Evolutionary conservation across 1,284 basidiomycete genomes (phyloP), one percentile per base, ranked within the genome.

Genomic region (Fomitopsis pinicola): DNA sequence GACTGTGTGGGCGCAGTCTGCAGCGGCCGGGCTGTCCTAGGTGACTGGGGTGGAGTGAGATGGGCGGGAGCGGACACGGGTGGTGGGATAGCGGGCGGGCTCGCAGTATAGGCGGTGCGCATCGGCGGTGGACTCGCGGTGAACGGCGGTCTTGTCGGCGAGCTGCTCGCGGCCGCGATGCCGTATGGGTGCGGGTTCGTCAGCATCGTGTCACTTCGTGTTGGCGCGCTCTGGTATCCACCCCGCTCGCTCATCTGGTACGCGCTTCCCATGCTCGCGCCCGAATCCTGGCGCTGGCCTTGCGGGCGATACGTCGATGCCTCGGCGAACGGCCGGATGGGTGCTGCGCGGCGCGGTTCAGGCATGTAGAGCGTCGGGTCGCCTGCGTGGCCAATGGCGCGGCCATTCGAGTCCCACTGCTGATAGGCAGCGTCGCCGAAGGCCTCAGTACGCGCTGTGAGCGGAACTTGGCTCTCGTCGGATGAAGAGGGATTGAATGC

Each of bases 401-500:
- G 67, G 52, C 79, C 72, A 30, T 68, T 60, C 17, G 55, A 62
- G 55, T 77, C 74, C 78, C 78, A 80, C 59, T 74, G 72, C 60
- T 80, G 78, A 59, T 75, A 68, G 15, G 46, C 66, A 46, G 60
- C 55, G 2, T 57, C 46, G 35, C 59, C 64, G 33, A 56, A 57
- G 7, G 63, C 45, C 4, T 63, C 54, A 33, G 58, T 61, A 22
- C 64, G 62, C 14, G 67, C 73, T 59, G 74, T 74, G 42, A 84
- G 75, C 17, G 76, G 79, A n/a, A 80, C 73, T 40, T 77, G 73
- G 3, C 75, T 69, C 15, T 80, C 78, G 52, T 38, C 35, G 6
- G 80, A 78, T 12, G 66, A 22, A 22, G 22, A 62, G 42, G 76
- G 72, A 61, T 76, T 77, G 70, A 77, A 79, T 50, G 72, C 59